Conservation (phyloP, 768 basidiomycete species). For the Hericium erinaceus region DNA sequence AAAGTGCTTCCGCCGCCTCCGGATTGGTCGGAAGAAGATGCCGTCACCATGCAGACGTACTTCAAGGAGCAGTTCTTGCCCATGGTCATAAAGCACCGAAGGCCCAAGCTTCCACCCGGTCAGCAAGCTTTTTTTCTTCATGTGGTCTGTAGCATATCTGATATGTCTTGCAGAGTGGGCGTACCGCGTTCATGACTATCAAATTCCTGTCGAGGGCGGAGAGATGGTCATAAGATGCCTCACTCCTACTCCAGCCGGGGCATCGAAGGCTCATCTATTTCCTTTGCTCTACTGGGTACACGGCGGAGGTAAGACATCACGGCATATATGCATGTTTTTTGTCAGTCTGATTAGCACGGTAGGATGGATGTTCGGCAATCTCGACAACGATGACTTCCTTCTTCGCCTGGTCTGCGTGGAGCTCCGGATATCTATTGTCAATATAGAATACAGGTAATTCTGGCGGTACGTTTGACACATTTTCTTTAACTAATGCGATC, state of each 20-base stretch:
- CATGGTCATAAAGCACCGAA: not conserved
- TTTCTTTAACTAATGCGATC: not conserved
- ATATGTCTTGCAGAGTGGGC: not conserved
- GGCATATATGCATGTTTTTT: not conserved
- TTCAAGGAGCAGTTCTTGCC: not conserved
- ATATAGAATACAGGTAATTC: conserved; percentile 6
- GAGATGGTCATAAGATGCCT: conserved; percentile 1
- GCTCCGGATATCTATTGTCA: conserved; percentile 3
- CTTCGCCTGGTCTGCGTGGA: conserved; percentile 7
- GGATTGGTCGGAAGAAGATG: not conserved
- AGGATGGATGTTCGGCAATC: conserved; percentile 8
- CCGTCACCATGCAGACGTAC: not conserved
- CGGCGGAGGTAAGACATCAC: conserved; percentile 7
- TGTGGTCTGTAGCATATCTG: not conserved
- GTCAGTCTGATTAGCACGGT: not conserved
- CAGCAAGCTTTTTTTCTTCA: not conserved
- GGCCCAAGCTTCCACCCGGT: not conserved
- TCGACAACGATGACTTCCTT: conserved; percentile 12
- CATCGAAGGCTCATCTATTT: not conserved
- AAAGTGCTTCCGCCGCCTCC: not conserved
- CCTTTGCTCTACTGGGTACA: conserved; percentile 8
- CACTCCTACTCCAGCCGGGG: conserved; percentile 1
- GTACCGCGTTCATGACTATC: conserved; percentile 4
- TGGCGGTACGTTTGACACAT: not conserved
- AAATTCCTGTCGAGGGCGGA: conserved; percentile 7